Base-by-base conservation (phyloP, 768 basidiomycete species). In the Leccinum truebloodii region DNA sequence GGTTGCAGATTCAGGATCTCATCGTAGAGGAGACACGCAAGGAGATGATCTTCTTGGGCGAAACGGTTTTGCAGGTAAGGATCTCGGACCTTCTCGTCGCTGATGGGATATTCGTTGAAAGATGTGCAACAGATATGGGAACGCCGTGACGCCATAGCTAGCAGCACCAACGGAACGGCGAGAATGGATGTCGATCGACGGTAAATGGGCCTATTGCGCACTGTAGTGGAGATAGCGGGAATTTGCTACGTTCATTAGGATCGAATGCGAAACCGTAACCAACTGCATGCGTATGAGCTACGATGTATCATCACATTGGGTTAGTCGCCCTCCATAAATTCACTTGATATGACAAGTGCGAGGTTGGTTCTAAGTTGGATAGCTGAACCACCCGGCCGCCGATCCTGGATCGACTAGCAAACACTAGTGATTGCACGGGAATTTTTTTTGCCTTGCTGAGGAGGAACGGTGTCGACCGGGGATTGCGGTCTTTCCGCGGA, bases 1-100 rank as follows among this genome's bases (percentile, higher is more conserved):
- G 97, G 97, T 90, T 92, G 73, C 88, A 94, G 79, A 89, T 98
- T 54, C 94, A 98, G 75, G 96, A 99, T 78, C 80, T 99, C 59
- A 91, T 95, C 62, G 95, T 99, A 10, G 90, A 94, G 72, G 95
- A 98, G 70, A 91, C 93, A n/a, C 81, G 94, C 60, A 94, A 92
- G 75, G 94, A 97, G 71, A 95, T 99, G 93, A 96, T 99, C 57
- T 95, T 97, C 73, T 79, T 99, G 37, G 96, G 95, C 28, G 97
- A 98, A 74, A 93, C 90, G n/a, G 89, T 96, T 34, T 78, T 99
- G 54, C 97, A 99, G 84, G 95, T 95, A 62, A 60, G 69, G 8
- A 51, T 49, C 35, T 52, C 59, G 68, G 8, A 52, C 37, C 50
- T 54, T 44, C 20, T 59, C 30, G 39, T n/a, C 57, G 18, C 28